A percentile compares a stretch with the other conserved stretches of the same genome.
Conservation (phyloP, 139 green algal species). For the Gonium pectorale region DNA sequence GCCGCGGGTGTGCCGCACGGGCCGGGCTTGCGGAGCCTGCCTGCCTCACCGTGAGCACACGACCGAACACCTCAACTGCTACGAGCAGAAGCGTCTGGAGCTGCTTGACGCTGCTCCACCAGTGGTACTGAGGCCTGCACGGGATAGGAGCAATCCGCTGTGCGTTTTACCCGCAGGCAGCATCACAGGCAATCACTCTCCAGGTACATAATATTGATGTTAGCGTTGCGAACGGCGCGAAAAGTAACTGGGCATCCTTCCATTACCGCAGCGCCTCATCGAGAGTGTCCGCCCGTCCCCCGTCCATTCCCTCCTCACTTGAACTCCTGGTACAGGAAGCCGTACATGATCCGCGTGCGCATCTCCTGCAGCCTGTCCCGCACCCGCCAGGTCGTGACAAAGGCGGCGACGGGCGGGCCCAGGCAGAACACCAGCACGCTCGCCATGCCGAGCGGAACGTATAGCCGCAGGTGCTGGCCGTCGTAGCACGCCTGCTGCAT, state of each 20-base stretch:
- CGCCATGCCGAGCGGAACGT: slow-evolving; percentile 18
- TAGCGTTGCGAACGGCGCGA: no score
- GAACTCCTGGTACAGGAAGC: slow-evolving; percentile 37
- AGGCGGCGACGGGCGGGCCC: background rate
- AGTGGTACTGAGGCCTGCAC: slow-evolving; percentile 9
- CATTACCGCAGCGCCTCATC: no score
- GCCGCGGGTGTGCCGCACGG: no score
- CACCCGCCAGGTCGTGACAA: background rate
- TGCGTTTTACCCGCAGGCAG: no score
- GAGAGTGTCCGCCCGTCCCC: no score
- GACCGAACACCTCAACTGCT: slow-evolving; percentile 28
- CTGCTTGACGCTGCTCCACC: slow-evolving; percentile 5
- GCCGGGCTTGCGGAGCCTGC: no score
- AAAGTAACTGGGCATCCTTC: no score
- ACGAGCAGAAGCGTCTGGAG: slow-evolving; percentile 20
- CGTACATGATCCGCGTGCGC: background rate
- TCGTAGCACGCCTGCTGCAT: slow-evolving; percentile 35
- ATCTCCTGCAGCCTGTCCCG: background rate
- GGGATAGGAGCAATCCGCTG: background rate
- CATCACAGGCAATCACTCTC: no score
- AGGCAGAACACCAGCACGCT: slow-evolving; percentile 13
- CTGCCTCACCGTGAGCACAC: slow-evolving; percentile 4
- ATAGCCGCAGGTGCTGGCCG: background rate
- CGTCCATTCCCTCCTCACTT: no score
- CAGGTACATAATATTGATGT: no score